phyloP scores from a whole-genome alignment of 768 basidiomycete species.

The Suillus brevipes region DNA sequence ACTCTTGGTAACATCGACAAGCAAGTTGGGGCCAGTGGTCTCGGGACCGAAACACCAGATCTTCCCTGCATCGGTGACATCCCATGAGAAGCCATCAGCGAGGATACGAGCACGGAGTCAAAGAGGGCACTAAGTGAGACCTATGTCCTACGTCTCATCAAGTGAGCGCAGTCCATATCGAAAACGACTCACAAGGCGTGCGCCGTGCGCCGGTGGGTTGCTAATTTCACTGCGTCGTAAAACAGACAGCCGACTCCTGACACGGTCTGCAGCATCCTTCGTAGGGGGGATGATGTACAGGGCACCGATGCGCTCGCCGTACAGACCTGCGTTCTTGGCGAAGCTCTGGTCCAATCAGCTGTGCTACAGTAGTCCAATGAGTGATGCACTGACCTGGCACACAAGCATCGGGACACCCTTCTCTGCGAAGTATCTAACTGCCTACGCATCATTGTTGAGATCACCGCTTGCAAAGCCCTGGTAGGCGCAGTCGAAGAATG shows the following conservation, averaged over 20 bases:
- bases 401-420: slow-evolving; percentile 75
- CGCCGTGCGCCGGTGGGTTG: slow-evolving; percentile 90
- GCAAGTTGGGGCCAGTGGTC: slow-evolving; percentile 92
- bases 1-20: slow-evolving; percentile 99
- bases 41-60: slow-evolving; percentile 99
- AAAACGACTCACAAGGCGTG: slow-evolving; percentile 65
- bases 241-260: slow-evolving; percentile 87
- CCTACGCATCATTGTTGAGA: slow-evolving; percentile 88
- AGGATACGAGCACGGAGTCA: slow-evolving; percentile 86
- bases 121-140: slow-evolving; percentile 69
- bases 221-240: slow-evolving; percentile 93
- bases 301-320: slow-evolving; percentile 91
- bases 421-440: slow-evolving; percentile 86
- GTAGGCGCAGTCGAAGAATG: slow-evolving; percentile 96
- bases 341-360: slow-evolving; percentile 72
- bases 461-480: slow-evolving; percentile 98
- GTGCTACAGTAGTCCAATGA: background rate
- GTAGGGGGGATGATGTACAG: slow-evolving; percentile 47
- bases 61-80: slow-evolving; percentile 98
- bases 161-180: background rate
- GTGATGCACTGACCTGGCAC: slow-evolving; percentile 77
- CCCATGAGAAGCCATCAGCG: slow-evolving; percentile 97
- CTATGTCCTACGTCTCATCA: slow-evolving; percentile 36
- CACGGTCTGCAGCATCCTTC: slow-evolving; percentile 65
- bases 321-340: slow-evolving; percentile 95